Conservation (phyloP, 2,329 filamentous ascomycete species). For the Fusarium sublunatum region DNA sequence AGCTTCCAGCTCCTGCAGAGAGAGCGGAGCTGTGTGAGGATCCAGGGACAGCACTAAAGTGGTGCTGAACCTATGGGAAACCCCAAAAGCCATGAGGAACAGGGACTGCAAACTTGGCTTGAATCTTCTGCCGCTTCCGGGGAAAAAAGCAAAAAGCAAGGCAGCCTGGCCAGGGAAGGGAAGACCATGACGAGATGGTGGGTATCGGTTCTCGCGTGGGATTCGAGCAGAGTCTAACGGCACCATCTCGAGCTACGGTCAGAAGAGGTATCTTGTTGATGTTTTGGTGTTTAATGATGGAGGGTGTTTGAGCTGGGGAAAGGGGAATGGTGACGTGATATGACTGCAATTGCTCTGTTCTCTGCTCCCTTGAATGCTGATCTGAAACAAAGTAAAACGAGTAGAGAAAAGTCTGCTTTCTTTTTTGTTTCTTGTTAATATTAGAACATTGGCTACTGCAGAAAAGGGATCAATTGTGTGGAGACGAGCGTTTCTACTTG, state of each 20-base stretch:
- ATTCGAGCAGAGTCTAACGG: slow-evolving; percentile 8
- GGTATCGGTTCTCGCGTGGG: slow-evolving; percentile 10
- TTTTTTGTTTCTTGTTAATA: slow-evolving; percentile 25
- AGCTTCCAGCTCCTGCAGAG: slow-evolving; percentile 18
- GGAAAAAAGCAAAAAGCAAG: slow-evolving; percentile 17
- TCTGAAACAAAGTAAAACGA: slow-evolving; percentile 27
- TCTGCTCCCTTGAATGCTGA: background rate
- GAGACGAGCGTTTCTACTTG: slow-evolving; percentile 16
- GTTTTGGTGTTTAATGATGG: slow-evolving; percentile 20
- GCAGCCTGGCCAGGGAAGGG: slow-evolving; percentile 22
- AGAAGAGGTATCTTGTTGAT: slow-evolving; percentile 15
- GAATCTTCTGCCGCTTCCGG: slow-evolving; percentile 38
- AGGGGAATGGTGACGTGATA: background rate
- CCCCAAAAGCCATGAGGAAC: slow-evolving; percentile 9
- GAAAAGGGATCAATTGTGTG: slow-evolving; percentile 30
- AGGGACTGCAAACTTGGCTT: slow-evolving; percentile 30
- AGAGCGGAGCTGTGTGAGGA: slow-evolving; percentile 10
- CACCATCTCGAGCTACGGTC: slow-evolving; percentile 10
- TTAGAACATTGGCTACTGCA: slow-evolving; percentile 27
- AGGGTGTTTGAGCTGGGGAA: slow-evolving; percentile 28
- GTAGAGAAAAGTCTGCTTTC: slow-evolving; percentile 23
- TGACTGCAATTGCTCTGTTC: too few species aligned
- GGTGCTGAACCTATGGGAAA: slow-evolving; percentile 23
- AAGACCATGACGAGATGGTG: slow-evolving; percentile 29
- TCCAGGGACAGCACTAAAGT: slow-evolving; percentile 15